Conservation (phyloP, 148 eudicot species). For the Chenopodium album region DNA sequence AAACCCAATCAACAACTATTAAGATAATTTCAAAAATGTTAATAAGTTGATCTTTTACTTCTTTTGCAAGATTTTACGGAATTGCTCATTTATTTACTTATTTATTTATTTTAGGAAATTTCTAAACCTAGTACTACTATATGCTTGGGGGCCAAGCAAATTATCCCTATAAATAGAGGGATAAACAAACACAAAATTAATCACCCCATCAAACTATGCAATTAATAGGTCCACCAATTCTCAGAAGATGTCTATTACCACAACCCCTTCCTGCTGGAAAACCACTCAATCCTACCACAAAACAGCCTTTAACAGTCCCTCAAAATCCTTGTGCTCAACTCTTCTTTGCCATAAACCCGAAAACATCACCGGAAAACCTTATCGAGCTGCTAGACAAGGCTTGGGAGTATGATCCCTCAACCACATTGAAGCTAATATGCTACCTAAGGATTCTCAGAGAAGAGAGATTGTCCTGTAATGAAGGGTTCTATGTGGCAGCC, state of each 20-base stretch:
- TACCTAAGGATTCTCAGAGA: constrained; percentile 15
- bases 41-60: no score
- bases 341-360: constrained; percentile 19
- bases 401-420: constrained; percentile 23
- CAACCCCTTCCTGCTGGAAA: background rate
- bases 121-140: background rate
- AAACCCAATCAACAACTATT: no score
- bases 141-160: constrained; percentile 16
- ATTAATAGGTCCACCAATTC: constrained; percentile 28
- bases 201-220: constrained; percentile 8
- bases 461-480: constrained; percentile 6
- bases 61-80: background rate
- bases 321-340: constrained; percentile 23
- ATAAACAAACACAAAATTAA: background rate
- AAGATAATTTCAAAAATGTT: background rate
- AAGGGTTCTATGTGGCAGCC: constrained; percentile 23
- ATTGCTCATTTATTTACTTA: no score
- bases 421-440: constrained; percentile 15
- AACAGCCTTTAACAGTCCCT: constrained; percentile 12
- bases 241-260: constrained; percentile 6
- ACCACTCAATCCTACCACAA: background rate
- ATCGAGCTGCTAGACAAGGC: background rate
- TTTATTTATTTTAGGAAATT: no score
- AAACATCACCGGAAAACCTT: constrained; percentile 4
- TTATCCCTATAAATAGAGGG: background rate